Evolutionary conservation across 352 stramenopile genomes (phyloP), one percentile per base, ranked within the genome.

Genomic region (Blastocystis sp.): DNA sequence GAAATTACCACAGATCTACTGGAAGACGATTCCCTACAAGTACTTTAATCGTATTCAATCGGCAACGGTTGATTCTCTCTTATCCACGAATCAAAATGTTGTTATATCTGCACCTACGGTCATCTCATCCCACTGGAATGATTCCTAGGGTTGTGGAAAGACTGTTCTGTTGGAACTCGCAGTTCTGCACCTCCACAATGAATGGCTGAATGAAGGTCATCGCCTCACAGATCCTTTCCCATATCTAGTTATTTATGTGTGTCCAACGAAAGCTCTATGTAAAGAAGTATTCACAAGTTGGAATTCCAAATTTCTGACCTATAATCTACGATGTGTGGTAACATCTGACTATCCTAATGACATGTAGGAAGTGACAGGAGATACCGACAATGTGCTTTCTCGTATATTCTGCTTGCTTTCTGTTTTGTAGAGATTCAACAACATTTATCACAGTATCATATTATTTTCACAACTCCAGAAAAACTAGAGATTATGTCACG

Each of bases 391-490:
- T 12, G 46, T 59, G 21, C 19, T 21, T 21, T n/a, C 19, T 6
- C 37, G 66, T 78, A 58, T 56, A n/a, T 32, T 39, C 46, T 59
- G 9, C 39, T 4, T 46, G 11, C 0, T 3, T 24, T 21, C 14
- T 9, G 42, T 7, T n/a, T n/a, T 12, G 46, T 61, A 80, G 69
- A 80, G 69, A 21, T 14, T n/a, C 7, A 58, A 6, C 39, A 42
- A 5, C 43, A 63, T 16, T 32, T 80, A 46, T 46, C 69, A 16
- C 6, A 52, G 7, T 66, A 12, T 19, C 29, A 86, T 46, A 88
- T 88, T 46, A 19, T 88, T n/a, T 88, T 88, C 52, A 78, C 78
- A 7, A 88, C 78, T 4, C 78, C 78, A 29, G 78, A 88, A 19
- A 88, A 88, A 59, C 54, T 88, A 16, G 78, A 88, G 54, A 78